A percentile compares a stretch with the other conserved stretches of the same genome.
Conservation (phyloP, 2,329 filamentous ascomycete species). For the Diaporthe citrichinensis region DNA sequence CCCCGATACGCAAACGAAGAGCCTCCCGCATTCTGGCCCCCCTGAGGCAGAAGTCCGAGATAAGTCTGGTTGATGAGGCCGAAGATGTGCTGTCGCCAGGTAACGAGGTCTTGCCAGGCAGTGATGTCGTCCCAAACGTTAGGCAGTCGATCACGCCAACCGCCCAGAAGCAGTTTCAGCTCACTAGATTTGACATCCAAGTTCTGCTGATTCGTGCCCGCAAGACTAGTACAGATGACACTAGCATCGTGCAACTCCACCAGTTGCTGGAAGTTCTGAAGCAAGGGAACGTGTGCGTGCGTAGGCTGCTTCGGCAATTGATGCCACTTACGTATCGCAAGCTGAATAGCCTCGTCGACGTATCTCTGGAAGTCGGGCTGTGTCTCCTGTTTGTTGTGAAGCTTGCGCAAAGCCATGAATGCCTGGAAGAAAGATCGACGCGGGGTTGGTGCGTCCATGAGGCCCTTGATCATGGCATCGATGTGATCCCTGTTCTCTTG, state of each 20-base stretch:
- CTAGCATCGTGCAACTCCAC: conserved; percentile 98
- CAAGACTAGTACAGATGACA: conserved; percentile 92
- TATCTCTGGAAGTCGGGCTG: conserved; percentile 87
- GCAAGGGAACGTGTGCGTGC: conserved; percentile 91
- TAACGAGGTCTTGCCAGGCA: conserved; percentile 99
- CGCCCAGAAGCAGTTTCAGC: conserved; percentile 91
- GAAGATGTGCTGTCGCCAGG: conserved; percentile 99
- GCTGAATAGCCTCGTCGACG: conserved; percentile 96
- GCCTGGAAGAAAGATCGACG: conserved; percentile 97
- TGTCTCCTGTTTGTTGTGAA: conserved; percentile 89
- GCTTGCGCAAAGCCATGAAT: conserved; percentile 96
- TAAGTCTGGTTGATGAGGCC: conserved; percentile 96
- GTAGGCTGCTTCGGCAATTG: conserved; percentile 95
- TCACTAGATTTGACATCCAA: conserved; percentile 96
- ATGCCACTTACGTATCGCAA: conserved; percentile 98
- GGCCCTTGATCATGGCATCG: conserved; percentile 93
- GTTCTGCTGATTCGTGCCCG: conserved; percentile 86
- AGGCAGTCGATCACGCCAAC: conserved; percentile 94
- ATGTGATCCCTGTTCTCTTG: conserved; percentile 89
- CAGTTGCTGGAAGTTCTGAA: conserved; percentile 98
- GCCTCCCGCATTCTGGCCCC: conserved; percentile 85
- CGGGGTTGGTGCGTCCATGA: conserved; percentile 97
- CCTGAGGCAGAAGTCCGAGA: conserved; percentile 83
- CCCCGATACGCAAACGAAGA: conserved; percentile 97
- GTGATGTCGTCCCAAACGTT: conserved; percentile 99